Conservation (phyloP, 345 rosid genomes). For the Aquilaria yunnanensis region DNA sequence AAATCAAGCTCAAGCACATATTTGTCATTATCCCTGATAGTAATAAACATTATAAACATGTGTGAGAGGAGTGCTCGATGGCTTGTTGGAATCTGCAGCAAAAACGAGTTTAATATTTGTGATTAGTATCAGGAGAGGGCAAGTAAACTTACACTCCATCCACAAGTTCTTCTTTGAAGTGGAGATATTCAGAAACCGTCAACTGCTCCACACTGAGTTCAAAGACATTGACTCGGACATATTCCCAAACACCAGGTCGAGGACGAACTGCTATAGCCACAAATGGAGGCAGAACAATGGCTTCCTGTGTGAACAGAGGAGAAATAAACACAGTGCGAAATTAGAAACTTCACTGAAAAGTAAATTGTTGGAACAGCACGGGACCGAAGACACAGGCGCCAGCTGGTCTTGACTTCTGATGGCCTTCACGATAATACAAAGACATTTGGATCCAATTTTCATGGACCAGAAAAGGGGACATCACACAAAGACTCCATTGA, state of each 20-base stretch:
- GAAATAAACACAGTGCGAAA: too few species aligned
- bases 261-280: conserved; percentile 95
- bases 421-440: too few species aligned
- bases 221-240: conserved; percentile 75
- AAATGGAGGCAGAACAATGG: conserved; percentile 86
- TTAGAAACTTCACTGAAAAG: too few species aligned
- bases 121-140: background rate
- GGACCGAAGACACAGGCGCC: too few species aligned
- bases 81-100: background rate
- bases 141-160: conserved; percentile 55
- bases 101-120: background rate
- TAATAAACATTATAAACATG: background rate
- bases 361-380: too few species aligned
- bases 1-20: conserved; percentile 92
- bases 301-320: conserved; percentile 47
- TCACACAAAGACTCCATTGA: too few species aligned
- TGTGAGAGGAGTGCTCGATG: background rate
- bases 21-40: conserved; percentile 30
- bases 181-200: conserved; percentile 73
- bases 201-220: conserved; percentile 88
- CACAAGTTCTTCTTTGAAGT: conserved; percentile 84
- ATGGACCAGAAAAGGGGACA: too few species aligned
- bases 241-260: conserved; percentile 99
- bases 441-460: too few species aligned
- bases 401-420: too few species aligned